phyloP scores from a whole-genome alignment of 495 filamentous ascomycete genomes.

The Sordaria brevicollis region DNA sequence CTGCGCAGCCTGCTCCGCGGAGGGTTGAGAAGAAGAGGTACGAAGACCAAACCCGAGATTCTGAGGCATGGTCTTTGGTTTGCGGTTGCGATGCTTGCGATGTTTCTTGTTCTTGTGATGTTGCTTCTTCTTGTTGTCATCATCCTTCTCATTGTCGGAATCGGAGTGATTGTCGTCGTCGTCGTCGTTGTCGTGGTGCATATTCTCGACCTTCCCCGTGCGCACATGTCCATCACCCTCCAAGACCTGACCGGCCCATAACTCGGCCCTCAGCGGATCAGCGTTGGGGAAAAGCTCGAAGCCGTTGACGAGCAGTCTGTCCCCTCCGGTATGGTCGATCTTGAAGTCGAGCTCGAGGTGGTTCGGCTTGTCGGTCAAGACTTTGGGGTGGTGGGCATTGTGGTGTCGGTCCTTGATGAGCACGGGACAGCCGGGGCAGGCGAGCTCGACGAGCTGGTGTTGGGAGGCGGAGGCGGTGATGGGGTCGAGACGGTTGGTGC shows the following conservation, averaged over 20 bases:
- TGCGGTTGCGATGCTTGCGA: slow-evolving; percentile 4
- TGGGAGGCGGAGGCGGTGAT: slow-evolving; percentile 2
- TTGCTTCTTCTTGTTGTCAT: slow-evolving; percentile 6
- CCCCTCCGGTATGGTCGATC: slow-evolving; percentile 18
- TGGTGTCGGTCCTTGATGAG: slow-evolving; percentile 12
- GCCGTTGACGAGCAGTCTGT: slow-evolving; percentile 33
- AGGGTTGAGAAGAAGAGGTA: slow-evolving; percentile 19
- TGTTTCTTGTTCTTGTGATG: slow-evolving; percentile 5
- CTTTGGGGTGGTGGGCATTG: slow-evolving; percentile 7
- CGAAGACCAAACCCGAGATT: slow-evolving; percentile 30
- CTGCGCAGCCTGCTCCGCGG: slow-evolving; percentile 18
- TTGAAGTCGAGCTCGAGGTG: slow-evolving; percentile 32
- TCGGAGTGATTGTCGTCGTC: not conserved
- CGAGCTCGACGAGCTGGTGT: slow-evolving; percentile 21
- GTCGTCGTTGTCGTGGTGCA: not conserved
- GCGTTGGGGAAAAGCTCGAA: slow-evolving; percentile 33
- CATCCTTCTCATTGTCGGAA: slow-evolving; percentile 3
- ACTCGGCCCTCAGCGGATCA: slow-evolving; percentile 16
- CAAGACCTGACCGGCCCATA: slow-evolving; percentile 21
- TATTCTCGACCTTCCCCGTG: not conserved
- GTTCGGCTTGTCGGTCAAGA: slow-evolving; percentile 20
- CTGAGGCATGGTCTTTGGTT: slow-evolving; percentile 11
- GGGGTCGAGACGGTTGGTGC: slow-evolving; percentile 6
- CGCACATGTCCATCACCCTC: not conserved
- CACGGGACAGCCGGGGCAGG: slow-evolving; percentile 34